Conservation (phyloP, 768 basidiomycete genomes). For the Russula sp. region DNA sequence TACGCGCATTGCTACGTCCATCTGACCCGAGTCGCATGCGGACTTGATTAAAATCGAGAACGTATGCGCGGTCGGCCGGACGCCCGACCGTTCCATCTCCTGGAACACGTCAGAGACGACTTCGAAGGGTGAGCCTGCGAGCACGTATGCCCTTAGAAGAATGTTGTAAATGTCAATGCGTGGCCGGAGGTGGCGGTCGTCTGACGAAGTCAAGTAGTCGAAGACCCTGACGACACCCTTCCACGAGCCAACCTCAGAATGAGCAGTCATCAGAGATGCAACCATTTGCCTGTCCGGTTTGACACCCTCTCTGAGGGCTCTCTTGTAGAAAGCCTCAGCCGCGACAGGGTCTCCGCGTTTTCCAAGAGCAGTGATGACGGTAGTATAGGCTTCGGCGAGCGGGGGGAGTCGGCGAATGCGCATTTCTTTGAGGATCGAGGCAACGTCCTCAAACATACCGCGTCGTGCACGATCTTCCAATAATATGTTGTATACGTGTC, state of each 20-base stretch:
- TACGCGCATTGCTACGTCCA: slow-evolving; percentile 60
- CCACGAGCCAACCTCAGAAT: slow-evolving; percentile 80
- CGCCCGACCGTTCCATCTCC: slow-evolving; percentile 41
- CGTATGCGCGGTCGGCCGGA: slow-evolving; percentile 55
- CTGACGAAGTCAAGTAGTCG: slow-evolving; percentile 45
- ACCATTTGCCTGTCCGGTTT: slow-evolving; percentile 60
- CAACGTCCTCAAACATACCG: slow-evolving; percentile 50
- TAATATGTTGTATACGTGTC: slow-evolving; percentile 53
- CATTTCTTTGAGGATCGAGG: slow-evolving; percentile 56
- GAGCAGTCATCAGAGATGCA: slow-evolving; percentile 71
- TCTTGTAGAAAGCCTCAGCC: slow-evolving; percentile 62
- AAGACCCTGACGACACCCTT: slow-evolving; percentile 64
- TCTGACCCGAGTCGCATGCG: slow-evolving; percentile 65
- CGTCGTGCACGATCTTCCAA: slow-evolving; percentile 49
- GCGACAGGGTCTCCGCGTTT: slow-evolving; percentile 52
- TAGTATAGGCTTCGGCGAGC: slow-evolving; percentile 53
- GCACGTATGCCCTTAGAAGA: slow-evolving; percentile 77
- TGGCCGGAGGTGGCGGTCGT: slow-evolving; percentile 35
- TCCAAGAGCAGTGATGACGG: slow-evolving; percentile 61
- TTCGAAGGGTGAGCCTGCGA: slow-evolving; percentile 70
- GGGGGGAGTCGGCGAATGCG: slow-evolving; percentile 42
- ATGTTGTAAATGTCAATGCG: slow-evolving; percentile 66
- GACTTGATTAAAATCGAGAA: slow-evolving; percentile 76
- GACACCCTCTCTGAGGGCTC: slow-evolving; percentile 56
- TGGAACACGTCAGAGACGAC: slow-evolving; percentile 58